phyloP scores from a whole-genome alignment of 1,139 yeast species.

The Diutina siamensis region DNA sequence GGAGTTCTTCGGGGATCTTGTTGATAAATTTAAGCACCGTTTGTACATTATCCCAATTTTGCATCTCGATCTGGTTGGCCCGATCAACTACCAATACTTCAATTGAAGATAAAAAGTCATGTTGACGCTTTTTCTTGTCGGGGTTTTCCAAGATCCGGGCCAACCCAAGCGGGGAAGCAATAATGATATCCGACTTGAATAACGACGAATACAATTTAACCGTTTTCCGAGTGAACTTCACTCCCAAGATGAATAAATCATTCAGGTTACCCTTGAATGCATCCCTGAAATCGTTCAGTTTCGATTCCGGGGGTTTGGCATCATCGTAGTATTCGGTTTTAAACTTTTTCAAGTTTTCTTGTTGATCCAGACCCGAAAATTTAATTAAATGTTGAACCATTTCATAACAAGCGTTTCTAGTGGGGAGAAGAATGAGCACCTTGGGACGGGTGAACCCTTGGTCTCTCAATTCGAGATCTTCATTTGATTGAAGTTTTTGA shows the following conservation, averaged over 20 bases:
- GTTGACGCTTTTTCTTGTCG: constrained; percentile 44
- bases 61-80: constrained; percentile 82
- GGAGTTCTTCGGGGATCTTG: constrained; percentile 61
- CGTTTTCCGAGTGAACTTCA: constrained; percentile 82
- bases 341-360: constrained; percentile 74
- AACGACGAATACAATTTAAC: constrained; percentile 76
- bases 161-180: constrained; percentile 90
- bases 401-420: constrained; percentile 67
- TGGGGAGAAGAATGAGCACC: constrained; percentile 72
- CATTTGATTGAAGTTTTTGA: constrained; percentile 23
- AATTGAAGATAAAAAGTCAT: constrained; percentile 78
- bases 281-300: constrained; percentile 75
- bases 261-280: constrained; percentile 82
- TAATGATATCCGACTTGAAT: constrained; percentile 71
- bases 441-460: constrained; percentile 96
- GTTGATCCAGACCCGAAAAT: constrained; percentile 59
- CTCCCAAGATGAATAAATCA: constrained; percentile 83
- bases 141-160: constrained; percentile 65
- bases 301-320: constrained; percentile 42
- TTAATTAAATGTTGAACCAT: constrained; percentile 53
- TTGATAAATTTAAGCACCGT: constrained; percentile 64
- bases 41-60: constrained; percentile 81
- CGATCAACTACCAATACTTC: constrained; percentile 74
- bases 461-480: constrained; percentile 60
- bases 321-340: constrained; percentile 53